Conservation (phyloP, 1,139 yeast species). For the Zhuliangozyma parablackwelliae region DNA sequence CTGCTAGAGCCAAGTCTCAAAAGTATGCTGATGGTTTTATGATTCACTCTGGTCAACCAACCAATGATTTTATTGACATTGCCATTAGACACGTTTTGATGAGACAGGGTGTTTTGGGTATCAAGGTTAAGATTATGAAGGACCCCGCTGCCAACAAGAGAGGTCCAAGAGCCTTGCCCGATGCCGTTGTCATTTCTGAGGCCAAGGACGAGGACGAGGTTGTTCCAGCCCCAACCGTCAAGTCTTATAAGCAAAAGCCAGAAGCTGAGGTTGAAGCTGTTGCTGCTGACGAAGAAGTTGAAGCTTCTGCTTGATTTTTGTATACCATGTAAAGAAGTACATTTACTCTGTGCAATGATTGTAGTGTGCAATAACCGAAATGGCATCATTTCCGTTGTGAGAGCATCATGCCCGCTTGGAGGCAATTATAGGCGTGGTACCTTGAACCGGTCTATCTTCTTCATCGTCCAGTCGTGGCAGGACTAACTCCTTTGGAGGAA, state of each 20-base stretch:
- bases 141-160: constrained; percentile 90
- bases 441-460: no score
- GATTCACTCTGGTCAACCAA: constrained; percentile 99
- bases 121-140: constrained; percentile 98
- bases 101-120: constrained; percentile 99
- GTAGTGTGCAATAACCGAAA: no score
- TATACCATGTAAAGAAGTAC: no score
- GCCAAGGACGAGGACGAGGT: constrained; percentile 93
- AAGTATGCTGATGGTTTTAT: constrained; percentile 99
- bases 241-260: constrained; percentile 50
- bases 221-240: constrained; percentile 81
- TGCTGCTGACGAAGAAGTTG: constrained; percentile 17
- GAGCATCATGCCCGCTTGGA: no score
- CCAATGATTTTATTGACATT: constrained; percentile 94
- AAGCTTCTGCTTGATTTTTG: constrained; percentile 26
- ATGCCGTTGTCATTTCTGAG: constrained; percentile 86
- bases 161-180: constrained; percentile 95
- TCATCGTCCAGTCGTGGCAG: no score
- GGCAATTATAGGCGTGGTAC: no score
- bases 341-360: no score
- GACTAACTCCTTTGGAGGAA: no score
- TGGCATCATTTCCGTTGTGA: no score
- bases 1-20: constrained; percentile 99
- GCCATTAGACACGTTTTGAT: constrained; percentile 99
- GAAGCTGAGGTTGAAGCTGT: constrained; percentile 20